A percentile compares a stretch with the other conserved stretches of the same genome.
Conservation (phyloP, 108 stramenopile species). For the Skeletonema grethae region DNA sequence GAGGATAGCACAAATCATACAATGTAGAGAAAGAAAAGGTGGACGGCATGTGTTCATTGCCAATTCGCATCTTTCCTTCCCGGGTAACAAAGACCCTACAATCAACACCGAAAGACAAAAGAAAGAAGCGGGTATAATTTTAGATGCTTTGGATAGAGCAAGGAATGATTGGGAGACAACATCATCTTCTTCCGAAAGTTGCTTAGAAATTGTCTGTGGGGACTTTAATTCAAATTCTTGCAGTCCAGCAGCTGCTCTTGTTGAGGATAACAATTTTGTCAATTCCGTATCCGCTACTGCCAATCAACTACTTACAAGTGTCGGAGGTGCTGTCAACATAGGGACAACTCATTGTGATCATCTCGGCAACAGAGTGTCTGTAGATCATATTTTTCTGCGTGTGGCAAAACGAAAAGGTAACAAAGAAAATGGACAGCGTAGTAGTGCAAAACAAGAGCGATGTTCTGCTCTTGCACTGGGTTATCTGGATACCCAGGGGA, state of each 20-base stretch:
- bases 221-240: conserved; percentile 52
- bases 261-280: conserved; percentile 41
- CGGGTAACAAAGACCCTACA: conserved; percentile 23
- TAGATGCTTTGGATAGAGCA: conserved; percentile 25
- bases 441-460: conserved; percentile 1
- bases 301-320: conserved; percentile 27
- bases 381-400: conserved; percentile 48
- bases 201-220: conserved; percentile 38
- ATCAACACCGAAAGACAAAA: conserved; percentile 35
- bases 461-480: conserved; percentile 44
- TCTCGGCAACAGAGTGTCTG: conserved; percentile 39
- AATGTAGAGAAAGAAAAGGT: conserved; percentile 28
- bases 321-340: conserved; percentile 43
- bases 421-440: neutral
- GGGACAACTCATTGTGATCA: conserved; percentile 52
- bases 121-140: conserved; percentile 32
- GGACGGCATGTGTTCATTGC: conserved; percentile 31
- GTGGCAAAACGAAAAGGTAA: conserved; percentile 8
- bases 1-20: conserved; percentile 47
- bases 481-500: conserved; percentile 42
- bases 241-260: conserved; percentile 32
- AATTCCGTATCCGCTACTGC: conserved; percentile 49
- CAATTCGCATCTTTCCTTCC: conserved; percentile 46
- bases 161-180: conserved; percentile 11
- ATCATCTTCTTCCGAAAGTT: neutral